Percentiles rank a stretch among this genome's conserved stretches.
Conservation (phyloP, 1,139 yeast genomes). For the Saccharomyces hybrid region DNA sequence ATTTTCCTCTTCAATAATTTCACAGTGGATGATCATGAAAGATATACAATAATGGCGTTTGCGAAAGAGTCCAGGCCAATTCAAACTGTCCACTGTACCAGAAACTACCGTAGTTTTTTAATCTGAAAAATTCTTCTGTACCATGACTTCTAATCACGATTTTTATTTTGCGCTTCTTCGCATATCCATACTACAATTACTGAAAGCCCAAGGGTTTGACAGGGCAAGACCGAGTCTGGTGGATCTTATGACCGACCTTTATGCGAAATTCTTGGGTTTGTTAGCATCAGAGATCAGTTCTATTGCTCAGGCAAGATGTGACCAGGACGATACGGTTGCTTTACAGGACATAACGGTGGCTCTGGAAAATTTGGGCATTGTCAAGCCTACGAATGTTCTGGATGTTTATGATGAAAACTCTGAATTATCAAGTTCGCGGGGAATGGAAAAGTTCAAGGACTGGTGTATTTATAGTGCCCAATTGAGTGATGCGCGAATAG, state of each 20-base stretch:
- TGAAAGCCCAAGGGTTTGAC: slow-evolving; percentile 68
- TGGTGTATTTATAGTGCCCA: slow-evolving; percentile 42
- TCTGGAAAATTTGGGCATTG: slow-evolving; percentile 47
- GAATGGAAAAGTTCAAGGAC: slow-evolving; percentile 39
- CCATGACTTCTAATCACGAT: slow-evolving; percentile 30
- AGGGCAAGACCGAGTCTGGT: slow-evolving; percentile 55
- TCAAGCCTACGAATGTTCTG: slow-evolving; percentile 41
- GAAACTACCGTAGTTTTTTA: background rate
- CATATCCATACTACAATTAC: slow-evolving; percentile 57
- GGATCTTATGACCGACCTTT: slow-evolving; percentile 56
- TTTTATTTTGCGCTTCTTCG: slow-evolving; percentile 56
- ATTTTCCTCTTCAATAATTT: background rate
- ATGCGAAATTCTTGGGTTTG: slow-evolving; percentile 46
- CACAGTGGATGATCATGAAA: background rate
- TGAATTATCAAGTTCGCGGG: slow-evolving; percentile 34
- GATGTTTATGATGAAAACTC: slow-evolving; percentile 39
- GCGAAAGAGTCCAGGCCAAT: background rate
- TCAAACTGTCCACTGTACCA: background rate
- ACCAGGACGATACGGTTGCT: slow-evolving; percentile 37
- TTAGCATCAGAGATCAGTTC: slow-evolving; percentile 38
- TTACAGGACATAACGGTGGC: slow-evolving; percentile 58
- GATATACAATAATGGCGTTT: background rate
- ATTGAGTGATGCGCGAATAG: slow-evolving; percentile 36
- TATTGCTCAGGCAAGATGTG: slow-evolving; percentile 35
- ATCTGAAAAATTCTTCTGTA: background rate